Conservation (phyloP, 1,139 yeast genomes). For the Diutina rugosa region DNA sequence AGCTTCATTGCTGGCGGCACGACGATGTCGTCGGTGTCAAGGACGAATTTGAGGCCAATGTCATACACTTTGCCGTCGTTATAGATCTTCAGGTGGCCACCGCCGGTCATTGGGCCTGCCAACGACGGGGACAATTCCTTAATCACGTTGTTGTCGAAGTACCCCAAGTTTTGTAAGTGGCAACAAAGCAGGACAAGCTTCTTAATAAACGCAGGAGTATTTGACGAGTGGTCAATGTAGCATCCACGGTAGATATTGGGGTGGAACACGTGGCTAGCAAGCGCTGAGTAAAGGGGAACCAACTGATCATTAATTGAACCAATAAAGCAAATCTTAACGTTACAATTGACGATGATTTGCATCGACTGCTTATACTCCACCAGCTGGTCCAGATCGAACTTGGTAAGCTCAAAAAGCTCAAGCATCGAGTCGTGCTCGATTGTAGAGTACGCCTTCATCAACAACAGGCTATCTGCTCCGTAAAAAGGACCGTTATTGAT, state of each 20-base stretch:
- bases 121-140: conserved; percentile 64
- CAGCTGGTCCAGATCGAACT: conserved; percentile 59
- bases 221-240: conserved; percentile 57
- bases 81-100: conserved; percentile 81
- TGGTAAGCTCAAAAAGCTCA: conserved; percentile 82
- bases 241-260: conserved; percentile 86
- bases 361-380: conserved; percentile 57
- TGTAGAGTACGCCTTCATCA: conserved; percentile 80
- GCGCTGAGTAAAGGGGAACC: conserved; percentile 83
- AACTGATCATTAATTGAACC: conserved; percentile 89
- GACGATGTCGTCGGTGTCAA: conserved; percentile 61
- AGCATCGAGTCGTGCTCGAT: conserved; percentile 77
- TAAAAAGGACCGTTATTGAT: conserved; percentile 87
- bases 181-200: conserved; percentile 22
- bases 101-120: conserved; percentile 2
- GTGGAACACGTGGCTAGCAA: conserved; percentile 71
- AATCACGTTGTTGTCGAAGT: conserved; percentile 62
- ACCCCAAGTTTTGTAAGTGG: conserved; percentile 64
- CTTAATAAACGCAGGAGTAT: conserved; percentile 33
- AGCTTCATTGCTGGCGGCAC: neutral
- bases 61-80: conserved; percentile 79
- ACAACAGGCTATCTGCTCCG: conserved; percentile 73
- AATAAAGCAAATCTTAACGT: conserved; percentile 66
- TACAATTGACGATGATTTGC: conserved; percentile 48
- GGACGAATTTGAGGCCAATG: conserved; percentile 57